A percentile compares a stretch with the other conserved stretches of the same genome.
Evolutionary conservation across 2,329 filamentous ascomycete genomes (phyloP).

Genomic region (Colletotrichum tropicale): DNA sequence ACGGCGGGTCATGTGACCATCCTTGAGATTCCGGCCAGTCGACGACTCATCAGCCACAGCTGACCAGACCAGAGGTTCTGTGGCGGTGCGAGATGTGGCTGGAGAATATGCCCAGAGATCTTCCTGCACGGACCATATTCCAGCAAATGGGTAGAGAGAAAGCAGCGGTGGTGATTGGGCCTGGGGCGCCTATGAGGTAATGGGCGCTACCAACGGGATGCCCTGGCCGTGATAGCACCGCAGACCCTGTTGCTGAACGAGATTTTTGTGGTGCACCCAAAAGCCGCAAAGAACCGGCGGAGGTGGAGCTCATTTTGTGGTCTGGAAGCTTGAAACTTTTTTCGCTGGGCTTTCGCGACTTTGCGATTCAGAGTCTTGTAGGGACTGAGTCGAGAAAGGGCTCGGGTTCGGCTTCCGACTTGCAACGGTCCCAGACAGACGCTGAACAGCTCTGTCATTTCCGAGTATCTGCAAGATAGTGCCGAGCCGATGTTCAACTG

Average conservation of each 20-base stretch:
- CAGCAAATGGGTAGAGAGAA: neutral
- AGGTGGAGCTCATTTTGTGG: conserved; percentile 9
- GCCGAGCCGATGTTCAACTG: neutral
- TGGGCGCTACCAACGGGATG: neutral
- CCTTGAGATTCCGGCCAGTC: conserved; percentile 8
- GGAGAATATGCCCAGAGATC: neutral
- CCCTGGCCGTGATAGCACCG: conserved; percentile 1
- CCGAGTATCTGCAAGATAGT: neutral
- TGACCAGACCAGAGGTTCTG: neutral
- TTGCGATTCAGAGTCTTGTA: conserved; percentile 3
- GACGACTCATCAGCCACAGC: neutral
- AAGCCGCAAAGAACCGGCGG: conserved; percentile 9
- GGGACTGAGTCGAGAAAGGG: neutral
- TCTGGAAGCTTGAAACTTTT: conserved; percentile 10
- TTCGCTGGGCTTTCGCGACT: neutral
- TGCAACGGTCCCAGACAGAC: neutral
- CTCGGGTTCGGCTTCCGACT: neutral
- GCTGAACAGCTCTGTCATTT: neutral
- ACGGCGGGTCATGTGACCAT: conserved; percentile 14
- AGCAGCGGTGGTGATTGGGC: neutral
- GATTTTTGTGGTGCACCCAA: conserved; percentile 4
- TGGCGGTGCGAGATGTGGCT: neutral
- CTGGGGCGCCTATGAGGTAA: conserved; percentile 9
- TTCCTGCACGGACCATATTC: neutral
- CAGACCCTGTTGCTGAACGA: neutral